These are phyloP conservation scores for Auxenochlorella pyrenoidosa DNA, from an alignment of 139 green algal species.

Conservation along the genomic window DNA sequence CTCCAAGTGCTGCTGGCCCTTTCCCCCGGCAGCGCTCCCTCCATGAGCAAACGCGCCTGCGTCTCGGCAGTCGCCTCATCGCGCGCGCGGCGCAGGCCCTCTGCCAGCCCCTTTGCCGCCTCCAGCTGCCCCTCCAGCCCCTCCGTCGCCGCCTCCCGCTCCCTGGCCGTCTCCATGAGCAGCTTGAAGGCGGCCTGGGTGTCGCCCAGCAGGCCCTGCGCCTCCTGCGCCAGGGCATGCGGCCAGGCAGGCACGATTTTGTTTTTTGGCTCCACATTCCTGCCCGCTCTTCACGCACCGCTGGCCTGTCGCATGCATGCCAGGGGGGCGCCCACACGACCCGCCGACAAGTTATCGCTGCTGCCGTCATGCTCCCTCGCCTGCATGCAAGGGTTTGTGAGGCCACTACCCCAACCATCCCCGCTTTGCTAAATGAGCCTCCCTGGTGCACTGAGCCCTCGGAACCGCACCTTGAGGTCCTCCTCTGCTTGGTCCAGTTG, in stretches of 20 bases:
- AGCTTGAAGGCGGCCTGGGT: conserved; percentile 22
- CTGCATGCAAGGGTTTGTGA: no score
- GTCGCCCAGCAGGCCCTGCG: conserved; percentile 13
- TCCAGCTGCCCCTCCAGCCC: conserved; percentile 7
- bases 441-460: not conserved
- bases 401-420: no score
- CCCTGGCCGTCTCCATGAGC: conserved; percentile 26
- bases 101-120: not conserved
- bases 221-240: not conserved
- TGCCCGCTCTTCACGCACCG: no score
- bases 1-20: no score
- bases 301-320: no score
- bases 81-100: not conserved
- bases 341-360: no score
- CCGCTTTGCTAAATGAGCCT: no score
- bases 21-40: no score
- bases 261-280: no score
- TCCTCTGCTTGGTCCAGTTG: conserved; percentile 17
- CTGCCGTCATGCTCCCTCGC: no score
- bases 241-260: no score
- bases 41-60: not conserved
- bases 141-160: conserved; percentile 19
- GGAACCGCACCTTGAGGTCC: not conserved
- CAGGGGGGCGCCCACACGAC: no score
- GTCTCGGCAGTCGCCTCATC: not conserved